Base-by-base conservation (phyloP, 495 filamentous ascomycete genomes). In the Rhizodiscina lignyota region DNA sequence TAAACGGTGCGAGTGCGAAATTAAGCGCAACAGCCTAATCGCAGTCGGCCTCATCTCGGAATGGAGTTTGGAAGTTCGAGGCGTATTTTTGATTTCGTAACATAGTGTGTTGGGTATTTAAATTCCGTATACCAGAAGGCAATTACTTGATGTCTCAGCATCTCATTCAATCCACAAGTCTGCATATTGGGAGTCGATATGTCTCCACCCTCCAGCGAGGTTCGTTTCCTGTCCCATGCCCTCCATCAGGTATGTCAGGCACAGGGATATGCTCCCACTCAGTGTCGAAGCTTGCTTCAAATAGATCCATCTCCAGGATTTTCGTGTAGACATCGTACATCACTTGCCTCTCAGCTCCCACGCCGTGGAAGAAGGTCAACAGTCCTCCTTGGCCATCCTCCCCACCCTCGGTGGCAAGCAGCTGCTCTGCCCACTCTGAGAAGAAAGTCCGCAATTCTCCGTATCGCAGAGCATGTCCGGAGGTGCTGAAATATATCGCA, bases 401-500 rank as follows among this genome's bases (percentile, higher is more conserved):
- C 6, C 47, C 50, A 18, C 48, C 50, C 8, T 32, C 39, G 2
- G 67, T 59, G 49, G 79, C 77, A 3, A 97, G 58, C 28, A 96
- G 51, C 0, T 70, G 75, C 31, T 91, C 78, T 0, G 94, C 72
- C 43, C 75, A 76, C 51, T 97, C 87, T 10, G 66, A 72, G 54
- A 97, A 93, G 60, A 97, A 97, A 21, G 73, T 63, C 21, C 76
- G 76, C 27, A 97, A 70, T 51, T 83, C 80, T 4, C 58, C 61
- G 58, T 97, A 97, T 30, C 81, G 75, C 58, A 96, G 91, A 5
- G 86, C 89, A 58, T 97, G 89, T 5, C 85, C 89, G 46, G 94
- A 97, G 0, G 89, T 97, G 51, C 96, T 91, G 47, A 94, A 96
- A 61, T 94, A 97, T 37, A 97, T 86, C 22, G 79, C 85, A 53